A percentile compares a stretch with the other conserved stretches of the same genome.
phyloP scores from a whole-genome alignment of 2,329 filamentous ascomycete species.

The Mariannaea sp. region DNA sequence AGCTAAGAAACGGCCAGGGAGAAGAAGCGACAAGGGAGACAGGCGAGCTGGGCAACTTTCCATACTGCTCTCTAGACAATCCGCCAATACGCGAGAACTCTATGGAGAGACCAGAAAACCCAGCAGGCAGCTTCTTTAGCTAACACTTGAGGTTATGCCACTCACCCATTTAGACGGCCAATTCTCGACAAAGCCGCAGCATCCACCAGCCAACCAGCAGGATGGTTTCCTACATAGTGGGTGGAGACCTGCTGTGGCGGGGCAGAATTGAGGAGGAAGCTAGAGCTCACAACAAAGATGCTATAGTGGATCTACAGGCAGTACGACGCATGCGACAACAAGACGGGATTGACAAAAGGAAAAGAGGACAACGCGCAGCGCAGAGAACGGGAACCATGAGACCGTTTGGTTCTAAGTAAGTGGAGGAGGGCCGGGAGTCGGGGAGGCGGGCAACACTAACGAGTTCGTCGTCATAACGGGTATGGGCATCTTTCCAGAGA shows the following conservation, averaged over 20 bases:
- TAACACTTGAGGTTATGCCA: too few species aligned
- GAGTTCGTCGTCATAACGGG: too few species aligned
- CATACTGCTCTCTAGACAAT: too few species aligned
- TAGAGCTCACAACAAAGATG: conserved; percentile 27
- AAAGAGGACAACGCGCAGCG: not conserved
- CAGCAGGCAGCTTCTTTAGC: too few species aligned
- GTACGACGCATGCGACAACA: conserved; percentile 27
- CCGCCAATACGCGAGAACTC: too few species aligned
- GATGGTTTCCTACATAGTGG: not conserved
- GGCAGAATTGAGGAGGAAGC: conserved; percentile 18
- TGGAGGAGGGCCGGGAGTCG: too few species aligned
- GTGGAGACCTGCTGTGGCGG: too few species aligned
- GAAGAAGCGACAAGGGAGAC: not conserved
- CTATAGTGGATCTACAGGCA: conserved; percentile 29
- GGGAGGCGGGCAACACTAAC: too few species aligned
- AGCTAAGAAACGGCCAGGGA: conserved; percentile 10
- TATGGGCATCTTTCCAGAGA: too few species aligned
- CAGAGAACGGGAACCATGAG: not conserved
- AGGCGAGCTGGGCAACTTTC: too few species aligned
- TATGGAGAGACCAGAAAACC: too few species aligned
- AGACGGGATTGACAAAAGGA: conserved; percentile 6
- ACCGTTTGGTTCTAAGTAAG: too few species aligned
- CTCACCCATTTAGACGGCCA: not conserved
- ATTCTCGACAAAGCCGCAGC: not conserved
- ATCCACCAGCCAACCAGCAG: not conserved